A percentile compares a stretch with the other conserved stretches of the same genome.
These are phyloP conservation scores for Vaccinium darrowii DNA, from an alignment of 148 eudicot species.

Conservation along the genomic window DNA sequence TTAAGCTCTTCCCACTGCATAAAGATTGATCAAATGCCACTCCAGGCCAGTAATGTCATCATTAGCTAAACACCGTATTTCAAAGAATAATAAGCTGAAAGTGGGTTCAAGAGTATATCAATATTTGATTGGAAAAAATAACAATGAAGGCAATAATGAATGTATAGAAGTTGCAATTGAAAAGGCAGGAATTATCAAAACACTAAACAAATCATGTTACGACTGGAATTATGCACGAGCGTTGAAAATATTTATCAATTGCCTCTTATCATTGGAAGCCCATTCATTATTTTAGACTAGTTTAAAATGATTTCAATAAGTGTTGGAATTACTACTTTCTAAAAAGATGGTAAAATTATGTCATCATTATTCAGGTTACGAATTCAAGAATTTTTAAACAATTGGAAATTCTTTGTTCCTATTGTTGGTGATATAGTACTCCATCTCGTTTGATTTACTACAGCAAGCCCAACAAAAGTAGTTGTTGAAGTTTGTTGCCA, in stretches of 20 bases:
- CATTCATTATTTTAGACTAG: background rate
- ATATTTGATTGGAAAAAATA: no score
- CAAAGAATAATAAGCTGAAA: no score
- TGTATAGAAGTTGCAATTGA: background rate
- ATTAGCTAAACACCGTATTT: background rate
- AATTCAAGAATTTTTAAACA: background rate
- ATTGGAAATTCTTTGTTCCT: background rate
- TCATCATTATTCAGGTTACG: background rate
- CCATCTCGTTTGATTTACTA: no score
- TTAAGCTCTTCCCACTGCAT: no score
- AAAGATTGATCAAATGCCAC: no score
- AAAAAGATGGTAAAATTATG: background rate
- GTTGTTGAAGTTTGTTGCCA: no score
- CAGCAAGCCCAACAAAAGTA: background rate
- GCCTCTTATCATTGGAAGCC: background rate
- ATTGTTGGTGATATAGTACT: background rate
- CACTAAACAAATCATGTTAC: background rate
- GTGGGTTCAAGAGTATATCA: background rate
- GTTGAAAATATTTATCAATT: background rate
- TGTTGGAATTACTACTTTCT: background rate
- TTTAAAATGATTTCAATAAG: no score
- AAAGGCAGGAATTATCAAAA: background rate
- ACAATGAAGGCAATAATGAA: background rate
- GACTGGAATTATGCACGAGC: background rate
- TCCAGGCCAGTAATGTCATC: no score